These are phyloP conservation scores for Pelargonium fulgidum DNA, from an alignment of 441 rosid species.

Conservation along the genomic window DNA sequence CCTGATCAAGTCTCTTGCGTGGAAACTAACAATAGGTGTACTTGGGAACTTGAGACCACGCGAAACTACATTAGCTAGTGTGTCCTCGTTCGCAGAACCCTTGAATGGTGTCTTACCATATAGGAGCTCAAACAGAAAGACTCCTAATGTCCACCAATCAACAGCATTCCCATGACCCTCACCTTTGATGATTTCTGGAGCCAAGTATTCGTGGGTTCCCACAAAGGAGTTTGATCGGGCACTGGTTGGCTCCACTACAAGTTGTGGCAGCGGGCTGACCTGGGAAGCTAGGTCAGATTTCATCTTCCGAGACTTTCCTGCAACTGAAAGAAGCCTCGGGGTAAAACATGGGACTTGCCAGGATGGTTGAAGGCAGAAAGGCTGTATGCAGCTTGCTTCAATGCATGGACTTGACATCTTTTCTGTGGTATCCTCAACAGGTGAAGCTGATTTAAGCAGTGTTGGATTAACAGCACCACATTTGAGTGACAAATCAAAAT, in stretches of 20 bases:
- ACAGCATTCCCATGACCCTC: slow-evolving; percentile 74
- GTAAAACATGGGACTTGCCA: slow-evolving; percentile 75
- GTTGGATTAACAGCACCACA: slow-evolving; percentile 43
- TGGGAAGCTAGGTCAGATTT: slow-evolving; percentile 51
- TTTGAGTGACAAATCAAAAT: slow-evolving; percentile 70
- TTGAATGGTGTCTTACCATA: slow-evolving; percentile 68
- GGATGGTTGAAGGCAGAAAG: slow-evolving; percentile 67
- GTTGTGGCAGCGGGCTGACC: slow-evolving; percentile 53
- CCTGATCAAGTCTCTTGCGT: slow-evolving; percentile 58
- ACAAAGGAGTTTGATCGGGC: slow-evolving; percentile 77
- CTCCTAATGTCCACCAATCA: slow-evolving; percentile 78
- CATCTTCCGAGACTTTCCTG: slow-evolving; percentile 47
- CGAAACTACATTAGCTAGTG: slow-evolving; percentile 53
- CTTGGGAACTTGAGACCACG: slow-evolving; percentile 52
- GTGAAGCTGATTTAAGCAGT: slow-evolving; percentile 43
- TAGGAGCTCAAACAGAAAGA: slow-evolving; percentile 58
- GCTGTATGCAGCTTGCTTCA: slow-evolving; percentile 62
- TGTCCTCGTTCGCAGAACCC: slow-evolving; percentile 57
- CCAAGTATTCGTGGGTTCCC: slow-evolving; percentile 67
- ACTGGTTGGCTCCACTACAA: slow-evolving; percentile 68
- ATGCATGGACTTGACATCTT: slow-evolving; percentile 60
- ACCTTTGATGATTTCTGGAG: slow-evolving; percentile 69
- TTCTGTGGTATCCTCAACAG: slow-evolving; percentile 35
- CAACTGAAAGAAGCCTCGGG: slow-evolving; percentile 49
- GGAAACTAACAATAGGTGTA: slow-evolving; percentile 45